Evolutionary conservation across 225 moss, liverwort and hornwort genomes (phyloP).

Genomic region (Sphagnum contortum): DNA sequence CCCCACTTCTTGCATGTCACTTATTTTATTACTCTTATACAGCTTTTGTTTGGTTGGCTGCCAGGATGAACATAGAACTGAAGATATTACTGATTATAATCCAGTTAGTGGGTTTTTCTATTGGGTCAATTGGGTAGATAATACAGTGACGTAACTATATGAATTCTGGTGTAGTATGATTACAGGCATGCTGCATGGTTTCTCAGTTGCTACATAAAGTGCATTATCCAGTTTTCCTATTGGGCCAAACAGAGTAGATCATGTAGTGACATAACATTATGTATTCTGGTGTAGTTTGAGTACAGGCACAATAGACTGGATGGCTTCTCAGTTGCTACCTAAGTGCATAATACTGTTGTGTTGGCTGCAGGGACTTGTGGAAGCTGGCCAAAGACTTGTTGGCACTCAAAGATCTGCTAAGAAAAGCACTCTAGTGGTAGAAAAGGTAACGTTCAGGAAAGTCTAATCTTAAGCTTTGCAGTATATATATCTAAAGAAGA

Average conservation of each 20-base stretch:
- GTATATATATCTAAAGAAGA: background rate
- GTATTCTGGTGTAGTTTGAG: background rate
- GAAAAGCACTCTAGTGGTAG: conserved; percentile 22
- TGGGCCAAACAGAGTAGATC: background rate
- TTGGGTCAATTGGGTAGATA: background rate
- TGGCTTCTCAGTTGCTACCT: too few relatives aligned
- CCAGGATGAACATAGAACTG: too few relatives aligned
- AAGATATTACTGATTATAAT: background rate
- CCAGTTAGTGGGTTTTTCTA: background rate
- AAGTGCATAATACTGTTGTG: too few relatives aligned
- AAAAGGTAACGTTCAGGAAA: conserved; percentile 11
- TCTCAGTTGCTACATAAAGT: too few relatives aligned
- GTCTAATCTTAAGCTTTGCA: too few relatives aligned
- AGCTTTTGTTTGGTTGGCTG: too few relatives aligned
- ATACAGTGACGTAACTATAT: background rate
- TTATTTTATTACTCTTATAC: background rate
- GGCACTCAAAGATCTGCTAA: conserved; percentile 33
- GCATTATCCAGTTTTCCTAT: background rate
- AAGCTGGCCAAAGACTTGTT: conserved; percentile 35
- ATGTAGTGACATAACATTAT: background rate
- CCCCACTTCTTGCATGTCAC: background rate
- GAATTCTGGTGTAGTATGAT: too few relatives aligned
- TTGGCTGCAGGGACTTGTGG: conserved; percentile 25
- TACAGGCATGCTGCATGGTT: too few relatives aligned
- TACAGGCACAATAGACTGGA: too few relatives aligned